phyloP scores from a whole-genome alignment of 495 filamentous ascomycete species.

The Letharia columbiana region DNA sequence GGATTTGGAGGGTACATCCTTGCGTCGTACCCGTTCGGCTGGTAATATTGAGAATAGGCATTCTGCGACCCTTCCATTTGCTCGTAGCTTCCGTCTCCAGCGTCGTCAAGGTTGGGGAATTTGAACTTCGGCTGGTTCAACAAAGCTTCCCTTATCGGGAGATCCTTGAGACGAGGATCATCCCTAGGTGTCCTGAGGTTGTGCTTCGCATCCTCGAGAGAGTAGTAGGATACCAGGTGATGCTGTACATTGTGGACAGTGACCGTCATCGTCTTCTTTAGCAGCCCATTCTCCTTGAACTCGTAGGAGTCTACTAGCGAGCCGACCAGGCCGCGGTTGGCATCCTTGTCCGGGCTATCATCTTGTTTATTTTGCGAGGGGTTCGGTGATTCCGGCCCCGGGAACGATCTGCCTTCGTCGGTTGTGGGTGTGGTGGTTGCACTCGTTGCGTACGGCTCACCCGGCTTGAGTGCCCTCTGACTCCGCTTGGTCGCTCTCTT shows the following conservation, averaged over 20 bases:
- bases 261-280: slow-evolving; percentile 89
- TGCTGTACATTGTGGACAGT: slow-evolving; percentile 59
- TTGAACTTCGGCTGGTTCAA: slow-evolving; percentile 63
- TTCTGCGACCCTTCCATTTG: slow-evolving; percentile 38
- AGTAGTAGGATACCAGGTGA: slow-evolving; percentile 87
- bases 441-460: slow-evolving; percentile 43
- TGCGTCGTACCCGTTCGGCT: slow-evolving; percentile 13
- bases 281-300: slow-evolving; percentile 73
- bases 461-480: slow-evolving; percentile 34
- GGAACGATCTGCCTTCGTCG: slow-evolving; percentile 39
- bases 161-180: slow-evolving; percentile 44
- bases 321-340: slow-evolving; percentile 64
- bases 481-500: slow-evolving; percentile 74
- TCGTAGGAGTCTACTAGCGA: slow-evolving; percentile 80
- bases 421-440: slow-evolving; percentile 29
- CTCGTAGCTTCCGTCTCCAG: slow-evolving; percentile 33
- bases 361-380: slow-evolving; percentile 36
- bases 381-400: slow-evolving; percentile 36
- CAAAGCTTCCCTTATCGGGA: slow-evolving; percentile 50
- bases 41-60: slow-evolving; percentile 26
- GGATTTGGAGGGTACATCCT: slow-evolving; percentile 14
- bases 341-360: slow-evolving; percentile 39
- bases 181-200: slow-evolving; percentile 53
- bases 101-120: slow-evolving; percentile 52
- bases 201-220: slow-evolving; percentile 58